Evolutionary conservation across 805 yeast genomes (phyloP).

Genomic region (Schwanniomyces vanrijiae): DNA sequence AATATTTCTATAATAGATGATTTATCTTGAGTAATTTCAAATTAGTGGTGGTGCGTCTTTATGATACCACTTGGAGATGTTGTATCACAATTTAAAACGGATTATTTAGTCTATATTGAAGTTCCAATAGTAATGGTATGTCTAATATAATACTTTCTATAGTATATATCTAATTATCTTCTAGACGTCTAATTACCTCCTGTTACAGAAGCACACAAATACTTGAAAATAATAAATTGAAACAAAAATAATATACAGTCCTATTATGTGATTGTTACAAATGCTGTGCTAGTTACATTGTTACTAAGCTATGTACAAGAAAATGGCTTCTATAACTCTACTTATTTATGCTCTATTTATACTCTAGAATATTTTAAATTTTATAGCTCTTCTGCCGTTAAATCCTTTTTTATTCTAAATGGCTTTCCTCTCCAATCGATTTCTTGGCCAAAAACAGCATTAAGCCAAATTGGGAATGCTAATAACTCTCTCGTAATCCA

Average conservation of each 20-base stretch:
- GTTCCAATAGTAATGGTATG: neutral
- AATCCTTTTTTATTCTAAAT: constrained; percentile 68
- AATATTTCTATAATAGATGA: neutral
- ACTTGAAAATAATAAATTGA: neutral
- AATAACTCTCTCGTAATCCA: constrained; percentile 73
- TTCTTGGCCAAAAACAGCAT: constrained; percentile 74
- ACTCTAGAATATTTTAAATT: neutral
- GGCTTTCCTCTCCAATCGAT: constrained; percentile 81
- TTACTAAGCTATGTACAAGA: neutral
- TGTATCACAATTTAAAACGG: neutral
- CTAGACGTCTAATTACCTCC: neutral
- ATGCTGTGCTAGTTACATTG: neutral
- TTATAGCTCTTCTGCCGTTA: constrained; percentile 67
- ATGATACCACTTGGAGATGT: neutral
- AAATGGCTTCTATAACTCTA: neutral
- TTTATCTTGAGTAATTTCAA: neutral
- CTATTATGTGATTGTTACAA: neutral
- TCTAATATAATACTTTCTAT: neutral
- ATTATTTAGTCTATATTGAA: neutral
- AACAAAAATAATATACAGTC: neutral
- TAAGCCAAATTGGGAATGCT: constrained; percentile 83
- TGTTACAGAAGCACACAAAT: neutral
- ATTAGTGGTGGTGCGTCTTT: neutral
- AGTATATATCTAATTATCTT: neutral
- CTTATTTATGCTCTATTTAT: neutral